These are phyloP conservation scores for Durio zibethinus DNA, from an alignment of 345 rosid genomes.

Conservation along the genomic window DNA sequence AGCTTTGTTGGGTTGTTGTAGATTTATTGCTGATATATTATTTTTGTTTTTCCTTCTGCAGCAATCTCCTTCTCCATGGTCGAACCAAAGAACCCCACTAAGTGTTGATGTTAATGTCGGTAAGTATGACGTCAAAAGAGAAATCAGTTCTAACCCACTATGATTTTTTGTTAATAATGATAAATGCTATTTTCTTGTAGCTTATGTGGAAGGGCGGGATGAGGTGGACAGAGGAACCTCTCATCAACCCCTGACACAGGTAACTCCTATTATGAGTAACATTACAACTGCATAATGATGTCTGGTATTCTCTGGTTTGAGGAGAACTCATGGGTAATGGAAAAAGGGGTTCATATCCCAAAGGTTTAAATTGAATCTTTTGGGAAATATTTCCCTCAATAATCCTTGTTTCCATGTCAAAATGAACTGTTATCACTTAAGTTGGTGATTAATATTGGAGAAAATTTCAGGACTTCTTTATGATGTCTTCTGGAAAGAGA, in stretches of 20 bases:
- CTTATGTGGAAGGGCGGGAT: constrained; percentile 93
- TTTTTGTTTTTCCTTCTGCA: constrained; percentile 28
- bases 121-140: constrained; percentile 39
- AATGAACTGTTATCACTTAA: constrained; percentile 12
- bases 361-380: constrained; percentile 7
- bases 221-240: constrained; percentile 76
- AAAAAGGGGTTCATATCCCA: constrained; percentile 1
- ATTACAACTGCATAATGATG: constrained; percentile 9
- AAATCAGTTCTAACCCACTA: constrained; percentile 9
- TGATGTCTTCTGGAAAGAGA: constrained; percentile 71
- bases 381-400: constrained; percentile 7
- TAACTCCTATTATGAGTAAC: constrained; percentile 28
- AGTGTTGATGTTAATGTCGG: constrained; percentile 92
- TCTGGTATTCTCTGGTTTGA: constrained; percentile 8
- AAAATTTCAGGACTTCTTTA: constrained; percentile 79
- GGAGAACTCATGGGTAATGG: constrained; percentile 8
- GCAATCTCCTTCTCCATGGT: constrained; percentile 95
- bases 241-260: constrained; percentile 79
- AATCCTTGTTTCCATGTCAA: constrained; percentile 4
- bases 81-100: constrained; percentile 62
- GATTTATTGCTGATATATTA: background rate
- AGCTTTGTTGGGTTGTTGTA: constrained; percentile 3
- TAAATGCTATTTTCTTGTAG: constrained; percentile 33
- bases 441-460: constrained; percentile 26
- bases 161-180: constrained; percentile 19